phyloP scores from a whole-genome alignment of 2,329 filamentous ascomycete species.

The Botrytis cinerea region DNA sequence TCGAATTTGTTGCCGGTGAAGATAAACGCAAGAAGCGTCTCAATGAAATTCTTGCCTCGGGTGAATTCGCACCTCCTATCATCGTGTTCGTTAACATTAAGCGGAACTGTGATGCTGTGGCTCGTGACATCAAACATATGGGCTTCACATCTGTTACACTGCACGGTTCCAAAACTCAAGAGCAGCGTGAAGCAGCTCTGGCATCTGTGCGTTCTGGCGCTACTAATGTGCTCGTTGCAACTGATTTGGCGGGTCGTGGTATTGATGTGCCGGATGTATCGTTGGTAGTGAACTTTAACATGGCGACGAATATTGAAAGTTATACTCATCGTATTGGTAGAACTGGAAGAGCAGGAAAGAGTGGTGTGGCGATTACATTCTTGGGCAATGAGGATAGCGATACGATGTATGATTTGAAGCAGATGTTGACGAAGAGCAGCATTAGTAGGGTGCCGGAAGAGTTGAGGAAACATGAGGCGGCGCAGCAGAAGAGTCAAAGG shows the following conservation, averaged over 20 bases:
- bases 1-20: slow-evolving; percentile 87
- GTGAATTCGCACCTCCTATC: slow-evolving; percentile 83
- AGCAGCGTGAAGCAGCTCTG: slow-evolving; percentile 92
- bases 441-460: slow-evolving; percentile 92
- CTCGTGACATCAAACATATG: slow-evolving; percentile 90
- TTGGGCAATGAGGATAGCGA: slow-evolving; percentile 87
- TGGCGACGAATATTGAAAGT: slow-evolving; percentile 88
- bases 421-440: slow-evolving; percentile 89
- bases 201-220: slow-evolving; percentile 77
- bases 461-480: slow-evolving; percentile 81
- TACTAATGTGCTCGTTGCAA: slow-evolving; percentile 89
- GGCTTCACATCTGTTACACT: slow-evolving; percentile 88
- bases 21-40: slow-evolving; percentile 96
- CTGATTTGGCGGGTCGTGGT: slow-evolving; percentile 93
- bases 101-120: slow-evolving; percentile 94
- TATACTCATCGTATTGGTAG: slow-evolving; percentile 97
- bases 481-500: slow-evolving; percentile 74
- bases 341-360: slow-evolving; percentile 96
- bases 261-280: slow-evolving; percentile 95
- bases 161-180: slow-evolving; percentile 95
- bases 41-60: slow-evolving; percentile 80
- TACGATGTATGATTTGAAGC: slow-evolving; percentile 89
- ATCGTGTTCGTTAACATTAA: slow-evolving; percentile 99
- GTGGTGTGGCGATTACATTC: slow-evolving; percentile 94
- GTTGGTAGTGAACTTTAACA: slow-evolving; percentile 98